Evolutionary conservation across 2,329 filamentous ascomycete genomes (phyloP).

Genomic region (Aspergillus proliferans): DNA sequence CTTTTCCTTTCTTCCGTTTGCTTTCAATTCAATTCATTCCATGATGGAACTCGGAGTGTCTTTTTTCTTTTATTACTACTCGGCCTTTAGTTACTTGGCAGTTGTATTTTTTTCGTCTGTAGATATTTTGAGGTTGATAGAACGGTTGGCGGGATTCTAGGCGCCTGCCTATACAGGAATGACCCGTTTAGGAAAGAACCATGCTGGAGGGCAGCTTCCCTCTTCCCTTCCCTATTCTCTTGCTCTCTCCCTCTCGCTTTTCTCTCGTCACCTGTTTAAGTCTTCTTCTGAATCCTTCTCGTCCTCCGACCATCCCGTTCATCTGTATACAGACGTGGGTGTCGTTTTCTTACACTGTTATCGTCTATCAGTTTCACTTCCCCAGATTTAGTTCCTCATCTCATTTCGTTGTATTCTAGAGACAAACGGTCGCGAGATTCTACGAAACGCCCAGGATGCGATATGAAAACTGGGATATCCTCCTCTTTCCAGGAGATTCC

Average conservation of each 20-base stretch:
- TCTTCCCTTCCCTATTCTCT: neutral
- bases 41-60: constrained; percentile 8
- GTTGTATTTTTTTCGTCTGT: neutral
- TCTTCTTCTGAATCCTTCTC: neutral
- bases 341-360: constrained; percentile 13
- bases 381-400: constrained; percentile 11
- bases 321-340: neutral
- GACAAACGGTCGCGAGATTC: constrained; percentile 10
- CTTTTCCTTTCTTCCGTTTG: constrained; percentile 16
- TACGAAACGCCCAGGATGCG: constrained; percentile 54
- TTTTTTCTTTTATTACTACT: constrained; percentile 6
- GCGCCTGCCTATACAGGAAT: neutral
- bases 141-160: no score
- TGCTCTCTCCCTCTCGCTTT: constrained; percentile 2
- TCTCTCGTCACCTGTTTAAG: neutral
- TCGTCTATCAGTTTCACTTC: constrained; percentile 9
- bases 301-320: neutral
- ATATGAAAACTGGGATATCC: constrained; percentile 79
- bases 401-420: constrained; percentile 27
- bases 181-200: neutral
- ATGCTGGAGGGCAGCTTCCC: neutral
- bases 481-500: constrained; percentile 65
- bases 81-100: neutral
- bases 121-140: no score
- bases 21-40: constrained; percentile 14